phyloP scores from a whole-genome alignment of 2,329 filamentous ascomycete species.

The Aspergillus pseudotamarii region DNA sequence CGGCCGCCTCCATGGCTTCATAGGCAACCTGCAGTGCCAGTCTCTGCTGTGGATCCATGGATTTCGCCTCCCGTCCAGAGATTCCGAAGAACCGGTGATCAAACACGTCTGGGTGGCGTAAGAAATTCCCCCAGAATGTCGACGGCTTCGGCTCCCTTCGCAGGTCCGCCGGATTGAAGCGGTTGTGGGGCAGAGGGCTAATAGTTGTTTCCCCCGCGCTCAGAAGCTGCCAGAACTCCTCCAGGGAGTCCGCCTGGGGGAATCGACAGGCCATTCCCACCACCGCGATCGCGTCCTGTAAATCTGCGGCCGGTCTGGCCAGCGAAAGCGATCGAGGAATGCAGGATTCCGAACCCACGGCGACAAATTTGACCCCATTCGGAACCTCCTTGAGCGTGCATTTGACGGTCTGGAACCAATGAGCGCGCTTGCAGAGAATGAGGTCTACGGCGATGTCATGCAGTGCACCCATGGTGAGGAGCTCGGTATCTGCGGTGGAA shows the following conservation, averaged over 20 bases:
- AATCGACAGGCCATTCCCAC: slow-evolving; percentile 36
- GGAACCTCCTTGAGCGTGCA: too few species aligned
- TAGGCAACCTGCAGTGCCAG: slow-evolving; percentile 31
- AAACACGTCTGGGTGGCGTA: slow-evolving; percentile 15
- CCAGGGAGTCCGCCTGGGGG: slow-evolving; percentile 32
- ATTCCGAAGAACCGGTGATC: slow-evolving; percentile 32
- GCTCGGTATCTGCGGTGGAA: background rate
- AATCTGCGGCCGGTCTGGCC: too few species aligned
- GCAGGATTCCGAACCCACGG: too few species aligned
- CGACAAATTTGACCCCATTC: too few species aligned
- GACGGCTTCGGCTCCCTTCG: too few species aligned
- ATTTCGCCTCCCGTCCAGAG: slow-evolving; percentile 23
- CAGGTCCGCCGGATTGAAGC: background rate
- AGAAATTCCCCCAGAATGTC: background rate
- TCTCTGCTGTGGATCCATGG: slow-evolving; percentile 33
- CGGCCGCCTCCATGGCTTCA: slow-evolving; percentile 32
- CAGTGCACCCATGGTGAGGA: background rate
- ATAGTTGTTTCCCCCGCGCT: slow-evolving; percentile 18
- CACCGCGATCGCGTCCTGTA: slow-evolving; percentile 30
- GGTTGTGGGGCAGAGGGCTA: background rate
- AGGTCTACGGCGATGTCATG: background rate
- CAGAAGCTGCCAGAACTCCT: slow-evolving; percentile 39
- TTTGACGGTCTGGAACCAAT: background rate
- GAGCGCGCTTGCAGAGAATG: background rate
- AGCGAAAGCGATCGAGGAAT: too few species aligned